These are phyloP conservation scores for Tylopilus rubrobrunneus DNA, from an alignment of 768 basidiomycete species.

Conservation along the genomic window DNA sequence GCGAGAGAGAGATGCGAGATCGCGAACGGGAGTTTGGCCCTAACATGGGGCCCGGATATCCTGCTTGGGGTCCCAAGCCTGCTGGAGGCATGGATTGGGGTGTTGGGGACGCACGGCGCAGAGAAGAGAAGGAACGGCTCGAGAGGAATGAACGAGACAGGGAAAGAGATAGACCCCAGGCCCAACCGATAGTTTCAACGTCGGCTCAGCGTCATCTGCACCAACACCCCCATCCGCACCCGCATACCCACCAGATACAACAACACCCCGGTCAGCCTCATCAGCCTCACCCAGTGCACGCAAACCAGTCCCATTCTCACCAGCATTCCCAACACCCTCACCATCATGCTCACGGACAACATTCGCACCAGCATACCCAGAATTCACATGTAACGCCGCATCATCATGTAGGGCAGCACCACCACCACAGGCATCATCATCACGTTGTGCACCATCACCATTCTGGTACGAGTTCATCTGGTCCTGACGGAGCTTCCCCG, in stretches of 20 bases:
- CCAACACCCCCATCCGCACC: constrained; percentile 32
- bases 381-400: constrained; percentile 38
- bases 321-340: constrained; percentile 33
- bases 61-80: constrained; percentile 34
- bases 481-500: constrained; percentile 26
- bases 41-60: constrained; percentile 14
- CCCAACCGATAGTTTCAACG: constrained; percentile 19
- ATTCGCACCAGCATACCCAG: constrained; percentile 33
- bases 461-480: constrained; percentile 26
- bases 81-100: constrained; percentile 29
- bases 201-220: constrained; percentile 30
- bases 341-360: constrained; percentile 23
- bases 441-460: constrained; percentile 51
- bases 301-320: constrained; percentile 29
- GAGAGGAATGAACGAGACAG: constrained; percentile 26
- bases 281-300: constrained; percentile 26
- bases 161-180: constrained; percentile 30
- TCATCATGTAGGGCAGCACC: constrained; percentile 46
- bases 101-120: constrained; percentile 31
- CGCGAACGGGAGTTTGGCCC: constrained; percentile 27
- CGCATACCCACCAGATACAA: constrained; percentile 34
- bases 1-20: constrained; percentile 26
- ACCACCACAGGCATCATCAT: constrained; percentile 41
- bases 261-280: constrained; percentile 19
- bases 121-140: constrained; percentile 32